These are phyloP conservation scores for Colletotrichum filicis DNA, from an alignment of 2,329 filamentous ascomycete species.

Conservation along the genomic window DNA sequence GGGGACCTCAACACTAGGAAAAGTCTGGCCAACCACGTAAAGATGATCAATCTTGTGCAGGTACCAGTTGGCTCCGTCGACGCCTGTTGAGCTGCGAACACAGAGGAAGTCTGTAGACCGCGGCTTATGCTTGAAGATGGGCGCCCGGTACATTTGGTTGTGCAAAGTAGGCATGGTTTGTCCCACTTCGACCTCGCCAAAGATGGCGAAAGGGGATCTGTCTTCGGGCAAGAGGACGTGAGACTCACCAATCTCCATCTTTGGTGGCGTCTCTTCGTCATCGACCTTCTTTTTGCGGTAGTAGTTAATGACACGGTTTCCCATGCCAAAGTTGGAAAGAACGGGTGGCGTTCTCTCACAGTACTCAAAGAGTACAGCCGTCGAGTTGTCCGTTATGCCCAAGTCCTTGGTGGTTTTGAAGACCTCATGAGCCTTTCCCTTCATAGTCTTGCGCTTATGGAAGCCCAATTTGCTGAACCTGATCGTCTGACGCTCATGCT, in stretches of 20 bases:
- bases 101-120: constrained; percentile 88
- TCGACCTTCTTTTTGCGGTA: constrained; percentile 83
- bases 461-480: constrained; percentile 77
- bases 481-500: constrained; percentile 73
- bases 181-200: constrained; percentile 91
- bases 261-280: constrained; percentile 81
- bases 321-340: constrained; percentile 97
- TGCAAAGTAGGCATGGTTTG: constrained; percentile 91
- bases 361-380: constrained; percentile 90
- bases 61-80: constrained; percentile 82
- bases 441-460: constrained; percentile 85
- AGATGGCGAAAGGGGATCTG: constrained; percentile 94
- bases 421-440: constrained; percentile 81
- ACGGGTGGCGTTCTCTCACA: constrained; percentile 93
- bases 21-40: constrained; percentile 90
- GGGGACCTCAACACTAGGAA: constrained; percentile 91
- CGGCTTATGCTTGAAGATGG: constrained; percentile 87
- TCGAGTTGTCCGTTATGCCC: constrained; percentile 88
- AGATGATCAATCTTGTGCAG: constrained; percentile 91
- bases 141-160: constrained; percentile 95
- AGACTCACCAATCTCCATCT: constrained; percentile 88
- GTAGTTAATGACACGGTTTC: constrained; percentile 95
- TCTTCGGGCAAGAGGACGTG: constrained; percentile 91
- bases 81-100: constrained; percentile 82
- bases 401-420: constrained; percentile 86